Evolutionary conservation across 345 rosid genomes (phyloP), one percentile per base, ranked within the genome.

Genomic region (Corchorus capsularis): DNA sequence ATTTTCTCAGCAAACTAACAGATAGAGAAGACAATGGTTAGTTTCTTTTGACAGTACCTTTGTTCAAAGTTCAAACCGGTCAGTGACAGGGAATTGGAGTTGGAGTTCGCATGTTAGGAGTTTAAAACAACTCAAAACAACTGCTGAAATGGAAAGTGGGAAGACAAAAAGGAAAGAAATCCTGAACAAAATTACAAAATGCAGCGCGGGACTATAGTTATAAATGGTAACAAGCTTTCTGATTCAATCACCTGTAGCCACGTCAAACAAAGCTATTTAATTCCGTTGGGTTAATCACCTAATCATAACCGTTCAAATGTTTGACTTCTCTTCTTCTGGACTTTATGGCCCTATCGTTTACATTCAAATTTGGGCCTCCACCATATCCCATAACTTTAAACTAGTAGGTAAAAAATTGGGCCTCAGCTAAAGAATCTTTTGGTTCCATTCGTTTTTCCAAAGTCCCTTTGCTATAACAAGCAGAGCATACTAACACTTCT

Each of bases 51-150:
- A 37, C 17, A 35, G 34, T 35, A 70, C 62, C 61, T 70, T 53
- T 70, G 11, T 5, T 69, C 17, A 49, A 60, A 60, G 39, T 27
- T 60, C 64, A 61, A 69, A 69, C 59, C 41, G 46, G 16, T 69
- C 73, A 69, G 73, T 11, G 61, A 69, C 61, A 69, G 14, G 43
- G 7, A 67, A 39, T 47, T 14, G 56, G 15, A n/a, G 60, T 70
- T 14, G 56, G 15, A n/a, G 60, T 70, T 70, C 1, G 11, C 73
- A 69, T 69, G 47, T 13, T 49, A 14, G 50, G 39, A 68, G 9
- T 50, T 49, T 39, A 39, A 17, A 4, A 17, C 16, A 8, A n/a
- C 47, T 47, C 20, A 5, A 47, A 67, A 67, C 6, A 37, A 63
- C 1, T 4, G 32, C 32, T 64, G 50, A 64, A 41, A 64, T 39